These are phyloP conservation scores for Lunularia cruciata DNA, from an alignment of 225 moss, liverwort and hornwort genomes.

Conservation along the genomic window DNA sequence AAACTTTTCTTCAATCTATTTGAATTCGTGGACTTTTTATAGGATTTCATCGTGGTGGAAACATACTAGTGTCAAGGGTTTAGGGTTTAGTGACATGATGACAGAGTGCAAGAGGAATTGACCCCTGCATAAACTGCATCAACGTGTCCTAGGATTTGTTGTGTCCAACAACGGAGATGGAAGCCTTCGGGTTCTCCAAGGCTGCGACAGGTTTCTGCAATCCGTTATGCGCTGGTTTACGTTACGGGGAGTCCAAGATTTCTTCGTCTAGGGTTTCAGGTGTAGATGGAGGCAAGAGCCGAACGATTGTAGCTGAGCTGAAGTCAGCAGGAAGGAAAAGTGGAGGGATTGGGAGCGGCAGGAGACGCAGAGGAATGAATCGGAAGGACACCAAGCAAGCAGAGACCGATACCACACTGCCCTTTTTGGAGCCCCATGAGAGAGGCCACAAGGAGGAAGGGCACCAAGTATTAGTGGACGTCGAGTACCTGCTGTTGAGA, in stretches of 20 bases:
- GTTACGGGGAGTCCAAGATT: neutral
- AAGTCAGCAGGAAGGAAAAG: slow-evolving; percentile 20
- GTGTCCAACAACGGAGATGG: neutral
- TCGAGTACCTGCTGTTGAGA: slow-evolving; percentile 58
- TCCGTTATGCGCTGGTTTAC: neutral
- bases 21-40: too few relatives aligned
- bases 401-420: slow-evolving; percentile 30
- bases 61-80: too few relatives aligned
- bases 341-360: slow-evolving; percentile 43
- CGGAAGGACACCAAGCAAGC: neutral
- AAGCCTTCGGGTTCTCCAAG: neutral
- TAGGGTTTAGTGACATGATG: too few relatives aligned
- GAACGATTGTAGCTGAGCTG: slow-evolving; percentile 11
- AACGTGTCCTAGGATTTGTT: too few relatives aligned
- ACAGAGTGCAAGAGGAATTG: too few relatives aligned
- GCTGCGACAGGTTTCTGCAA: neutral
- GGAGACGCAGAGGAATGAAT: slow-evolving; percentile 26
- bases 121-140: too few relatives aligned
- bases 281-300: neutral
- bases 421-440: slow-evolving; percentile 55
- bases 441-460: slow-evolving; percentile 61
- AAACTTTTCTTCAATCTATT: too few relatives aligned
- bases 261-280: neutral
- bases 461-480: slow-evolving; percentile 60
- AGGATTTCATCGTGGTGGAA: too few relatives aligned